Base-by-base conservation (phyloP, 1,284 basidiomycete genomes). In the Puccinia polysora region DNA sequence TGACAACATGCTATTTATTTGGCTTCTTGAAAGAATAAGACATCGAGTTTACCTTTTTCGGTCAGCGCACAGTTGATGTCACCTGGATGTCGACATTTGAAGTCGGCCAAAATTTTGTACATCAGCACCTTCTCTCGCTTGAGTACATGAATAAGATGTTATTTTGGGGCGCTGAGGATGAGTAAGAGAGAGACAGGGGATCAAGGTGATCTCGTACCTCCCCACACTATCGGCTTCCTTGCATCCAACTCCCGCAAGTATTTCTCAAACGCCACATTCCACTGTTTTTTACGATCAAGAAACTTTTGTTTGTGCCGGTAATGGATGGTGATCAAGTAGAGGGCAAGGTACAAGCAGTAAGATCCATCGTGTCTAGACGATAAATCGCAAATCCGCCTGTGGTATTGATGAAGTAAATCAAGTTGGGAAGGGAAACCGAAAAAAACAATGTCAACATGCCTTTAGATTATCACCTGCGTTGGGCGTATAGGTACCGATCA, bases 401-500 rank as follows among this genome's bases (percentile, higher is more conserved):
- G 52, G 34, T 5, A 23, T 28, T 18, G 4, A n/a, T 3, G 7
- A 32, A 38, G 32, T 55, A 12, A 55, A 23, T 32, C 28, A 32
- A 32, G 20, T 58, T n/a, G 10, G 18, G 8, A n/a, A n/a, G 30
- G 34, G 2, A 2, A 45, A 28, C 30, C 23, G 14, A 43, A 10
- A n/a, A n/a, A 32, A 43, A 38, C n/a, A 50, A 20, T 14, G 14
- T 10, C 23, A 28, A 64, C 14, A 28, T 30, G 49, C 58, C 58
- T 70, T 59, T 10, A 70, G 68, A 14, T 52, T 40, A 28, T 70
- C 56, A 8, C 68, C 68, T 1, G 68, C 68, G 32, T 70, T 70
- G 8, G 68, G 68, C 30, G 68, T 70, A 25, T 70, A 70, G 38
- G 68, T 70, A 15, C 68, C 68, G 15, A 70, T 60, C 30, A 70